These are phyloP conservation scores for Strigomonas culicis DNA, from an alignment of 208 protist species.

Conservation along the genomic window DNA sequence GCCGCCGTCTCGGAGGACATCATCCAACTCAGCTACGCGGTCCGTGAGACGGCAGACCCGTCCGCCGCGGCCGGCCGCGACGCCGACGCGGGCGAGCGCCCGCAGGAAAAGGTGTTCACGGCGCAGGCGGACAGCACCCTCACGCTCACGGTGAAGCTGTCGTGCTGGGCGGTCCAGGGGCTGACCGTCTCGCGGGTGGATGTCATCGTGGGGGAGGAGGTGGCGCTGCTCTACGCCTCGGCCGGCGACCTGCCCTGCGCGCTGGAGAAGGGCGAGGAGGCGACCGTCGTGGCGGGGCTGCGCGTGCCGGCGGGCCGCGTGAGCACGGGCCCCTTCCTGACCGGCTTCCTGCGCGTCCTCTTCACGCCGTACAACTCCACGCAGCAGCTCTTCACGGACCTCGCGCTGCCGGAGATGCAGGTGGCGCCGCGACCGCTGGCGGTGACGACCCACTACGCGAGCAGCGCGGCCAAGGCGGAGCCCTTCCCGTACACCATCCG, in stretches of 20 bases:
- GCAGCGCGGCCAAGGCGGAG: conserved; percentile 24
- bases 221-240: conserved; percentile 29
- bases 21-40: not conserved
- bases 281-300: conserved; percentile 42
- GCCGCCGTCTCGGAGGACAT: not conserved
- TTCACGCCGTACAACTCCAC: conserved; percentile 23
- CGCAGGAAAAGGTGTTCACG: conserved; percentile 18
- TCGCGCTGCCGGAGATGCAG: conserved; percentile 46
- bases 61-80: not conserved
- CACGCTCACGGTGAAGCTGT: conserved; percentile 41
- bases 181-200: conserved; percentile 41
- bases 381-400: conserved; percentile 34
- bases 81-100: not conserved
- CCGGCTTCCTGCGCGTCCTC: conserved; percentile 55
- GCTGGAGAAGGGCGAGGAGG: conserved; percentile 53
- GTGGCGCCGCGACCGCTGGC: conserved; percentile 31
- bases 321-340: too few relatives aligned
- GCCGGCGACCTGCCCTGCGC: conserved; percentile 27
- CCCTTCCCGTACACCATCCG: conserved; percentile 32
- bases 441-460: conserved; percentile 33
- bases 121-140: conserved; percentile 27
- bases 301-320: conserved; percentile 19
- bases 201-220: conserved; percentile 28
- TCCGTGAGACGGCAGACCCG: not conserved
- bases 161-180: conserved; percentile 36